These are phyloP conservation scores for Yamadazyma sp. DNA, from an alignment of 1,139 yeast species.

Conservation along the genomic window DNA sequence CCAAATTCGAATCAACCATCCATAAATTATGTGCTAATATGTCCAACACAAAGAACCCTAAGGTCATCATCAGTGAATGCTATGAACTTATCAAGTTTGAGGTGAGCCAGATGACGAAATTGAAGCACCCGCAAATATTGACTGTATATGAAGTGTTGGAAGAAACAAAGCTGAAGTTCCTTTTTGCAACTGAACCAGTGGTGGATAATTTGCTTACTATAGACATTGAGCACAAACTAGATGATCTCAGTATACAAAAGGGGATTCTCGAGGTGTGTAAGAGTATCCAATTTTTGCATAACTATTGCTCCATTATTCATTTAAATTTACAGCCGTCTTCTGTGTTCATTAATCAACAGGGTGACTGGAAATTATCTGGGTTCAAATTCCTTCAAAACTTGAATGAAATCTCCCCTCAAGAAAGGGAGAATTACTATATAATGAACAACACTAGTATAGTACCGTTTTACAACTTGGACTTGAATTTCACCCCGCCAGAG, in stretches of 20 bases:
- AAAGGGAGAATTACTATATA: conserved; percentile 54
- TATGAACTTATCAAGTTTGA: conserved; percentile 46
- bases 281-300: conserved; percentile 80
- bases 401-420: conserved; percentile 46
- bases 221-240: conserved; percentile 43
- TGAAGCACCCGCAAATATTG: conserved; percentile 85
- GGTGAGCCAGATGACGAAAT: conserved; percentile 69
- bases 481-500: conserved; percentile 58
- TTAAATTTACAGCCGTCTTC: conserved; percentile 78
- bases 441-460: conserved; percentile 72
- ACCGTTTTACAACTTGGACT: conserved; percentile 73
- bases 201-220: conserved; percentile 56
- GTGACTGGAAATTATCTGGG: conserved; percentile 94
- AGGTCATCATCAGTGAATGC: conserved; percentile 36
- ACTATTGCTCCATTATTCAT: conserved; percentile 73
- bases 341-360: conserved; percentile 73
- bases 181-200: conserved; percentile 85
- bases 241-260: conserved; percentile 75
- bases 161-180: conserved; percentile 72
- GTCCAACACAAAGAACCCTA: conserved; percentile 38
- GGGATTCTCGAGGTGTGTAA: conserved; percentile 79
- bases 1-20: conserved; percentile 62
- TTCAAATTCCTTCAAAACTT: conserved; percentile 62
- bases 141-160: conserved; percentile 85
- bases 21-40: conserved; percentile 50